A percentile compares a stretch with the other conserved stretches of the same genome.
These are phyloP conservation scores for Fraxinus nigra DNA, from an alignment of 305 asterid genomes.

Conservation along the genomic window DNA sequence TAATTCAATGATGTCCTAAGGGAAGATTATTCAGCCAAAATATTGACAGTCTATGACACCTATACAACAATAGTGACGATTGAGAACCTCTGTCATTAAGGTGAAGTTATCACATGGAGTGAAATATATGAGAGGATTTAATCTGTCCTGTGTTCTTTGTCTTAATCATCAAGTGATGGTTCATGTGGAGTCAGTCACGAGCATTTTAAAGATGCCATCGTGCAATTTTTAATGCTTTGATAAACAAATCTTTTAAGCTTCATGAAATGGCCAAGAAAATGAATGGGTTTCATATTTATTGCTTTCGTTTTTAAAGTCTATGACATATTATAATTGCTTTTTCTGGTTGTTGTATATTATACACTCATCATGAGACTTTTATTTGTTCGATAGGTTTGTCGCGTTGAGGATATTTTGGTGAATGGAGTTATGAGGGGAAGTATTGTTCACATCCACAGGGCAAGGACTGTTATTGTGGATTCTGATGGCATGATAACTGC, in stretches of 20 bases:
- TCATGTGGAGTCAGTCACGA: constrained; percentile 1
- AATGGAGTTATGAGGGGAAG: constrained; percentile 84
- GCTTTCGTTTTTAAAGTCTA: constrained; percentile 2
- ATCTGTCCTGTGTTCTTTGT: constrained; percentile 1
- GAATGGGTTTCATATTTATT: neutral
- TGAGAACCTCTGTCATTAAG: neutral
- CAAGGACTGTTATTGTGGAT: constrained; percentile 78
- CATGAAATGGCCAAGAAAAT: constrained; percentile 17
- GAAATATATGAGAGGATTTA: constrained; percentile 10
- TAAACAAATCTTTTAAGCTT: constrained; percentile 19
- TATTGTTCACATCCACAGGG: constrained; percentile 90
- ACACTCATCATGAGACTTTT: constrained; percentile 2
- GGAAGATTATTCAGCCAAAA: neutral
- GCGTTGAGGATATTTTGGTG: constrained; percentile 92
- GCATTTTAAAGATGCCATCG: neutral
- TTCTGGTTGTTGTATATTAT: constrained; percentile 14
- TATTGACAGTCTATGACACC: neutral
- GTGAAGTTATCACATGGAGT: constrained; percentile 9
- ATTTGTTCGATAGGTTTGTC: constrained; percentile 66
- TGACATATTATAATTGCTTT: neutral
- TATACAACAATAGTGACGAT: neutral
- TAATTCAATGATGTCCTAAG: neutral
- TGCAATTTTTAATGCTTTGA: neutral
- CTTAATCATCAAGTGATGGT: constrained; percentile 11
- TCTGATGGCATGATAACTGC: constrained; percentile 79